Conservation (phyloP, 495 filamentous ascomycete genomes). For the Hyaloscypha bicolor region DNA sequence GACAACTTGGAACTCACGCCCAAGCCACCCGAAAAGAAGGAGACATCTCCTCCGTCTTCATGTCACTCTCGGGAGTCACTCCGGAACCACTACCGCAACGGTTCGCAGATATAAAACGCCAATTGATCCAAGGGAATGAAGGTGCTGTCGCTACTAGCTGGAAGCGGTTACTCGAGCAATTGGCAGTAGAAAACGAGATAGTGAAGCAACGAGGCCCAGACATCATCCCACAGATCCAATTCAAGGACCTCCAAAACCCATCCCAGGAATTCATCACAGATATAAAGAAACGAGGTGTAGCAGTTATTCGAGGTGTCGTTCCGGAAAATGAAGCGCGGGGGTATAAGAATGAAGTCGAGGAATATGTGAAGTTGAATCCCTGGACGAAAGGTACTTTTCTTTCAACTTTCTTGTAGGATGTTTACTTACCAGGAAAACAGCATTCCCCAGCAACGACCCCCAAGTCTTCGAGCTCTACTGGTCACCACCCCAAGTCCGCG, state of each 20-base stretch:
- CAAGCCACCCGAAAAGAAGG: constrained; percentile 47
- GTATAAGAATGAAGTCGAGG: constrained; percentile 59
- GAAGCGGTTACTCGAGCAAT: constrained; percentile 62
- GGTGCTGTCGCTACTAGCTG: constrained; percentile 64
- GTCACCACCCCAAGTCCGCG: constrained; percentile 74
- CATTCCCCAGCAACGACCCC: constrained; percentile 56
- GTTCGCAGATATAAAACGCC: constrained; percentile 74
- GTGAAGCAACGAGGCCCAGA: constrained; percentile 42
- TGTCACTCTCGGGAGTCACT: constrained; percentile 70
- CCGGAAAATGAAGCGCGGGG: constrained; percentile 58
- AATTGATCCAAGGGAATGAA: constrained; percentile 65
- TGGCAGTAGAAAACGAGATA: constrained; percentile 56
- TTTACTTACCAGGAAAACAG: constrained; percentile 32
- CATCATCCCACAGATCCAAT: constrained; percentile 63
- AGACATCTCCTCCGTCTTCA: constrained; percentile 84
- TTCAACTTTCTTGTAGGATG: background rate
- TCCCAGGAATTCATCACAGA: constrained; percentile 42
- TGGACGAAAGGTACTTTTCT: constrained; percentile 45
- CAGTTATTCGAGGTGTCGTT: constrained; percentile 64
- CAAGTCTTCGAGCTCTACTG: constrained; percentile 91
- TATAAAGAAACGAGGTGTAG: constrained; percentile 62
- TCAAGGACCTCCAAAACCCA: constrained; percentile 50
- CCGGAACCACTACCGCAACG: constrained; percentile 67
- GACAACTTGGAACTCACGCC: constrained; percentile 6
- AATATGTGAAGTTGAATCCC: constrained; percentile 65